Percentiles rank a stretch among this genome's conserved stretches.
Conservation (phyloP, 176 grass and related monocot genomes). For the Carex myosuroides region DNA sequence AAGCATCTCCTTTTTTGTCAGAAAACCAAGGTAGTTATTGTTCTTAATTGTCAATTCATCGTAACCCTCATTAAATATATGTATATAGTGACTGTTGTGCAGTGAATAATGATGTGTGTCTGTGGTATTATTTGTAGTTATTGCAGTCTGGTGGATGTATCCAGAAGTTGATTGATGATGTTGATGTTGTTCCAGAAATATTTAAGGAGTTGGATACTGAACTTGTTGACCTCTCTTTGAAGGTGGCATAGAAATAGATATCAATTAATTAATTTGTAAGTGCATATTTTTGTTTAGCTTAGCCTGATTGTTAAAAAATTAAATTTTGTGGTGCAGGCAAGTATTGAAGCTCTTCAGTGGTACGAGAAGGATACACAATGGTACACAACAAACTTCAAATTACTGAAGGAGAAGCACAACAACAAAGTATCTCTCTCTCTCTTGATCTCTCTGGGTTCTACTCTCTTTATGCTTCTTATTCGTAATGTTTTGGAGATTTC, state of each 20-base stretch:
- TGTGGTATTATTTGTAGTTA: too few relatives aligned
- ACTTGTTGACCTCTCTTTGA: background rate
- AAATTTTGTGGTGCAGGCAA: background rate
- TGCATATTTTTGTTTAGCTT: background rate
- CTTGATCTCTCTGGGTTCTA: background rate
- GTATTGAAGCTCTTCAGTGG: background rate
- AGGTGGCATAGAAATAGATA: background rate
- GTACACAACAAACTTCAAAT: background rate
- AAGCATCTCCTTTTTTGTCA: too few relatives aligned
- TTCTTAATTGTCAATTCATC: too few relatives aligned
- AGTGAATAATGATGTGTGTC: too few relatives aligned
- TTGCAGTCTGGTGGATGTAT: background rate
- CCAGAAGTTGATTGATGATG: background rate
- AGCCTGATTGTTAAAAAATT: background rate
- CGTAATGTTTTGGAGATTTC: background rate
- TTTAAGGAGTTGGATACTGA: background rate
- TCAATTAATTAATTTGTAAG: background rate
- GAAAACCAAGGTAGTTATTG: too few relatives aligned
- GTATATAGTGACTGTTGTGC: too few relatives aligned
- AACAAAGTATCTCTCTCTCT: background rate
- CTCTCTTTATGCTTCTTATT: background rate
- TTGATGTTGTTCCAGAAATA: background rate
- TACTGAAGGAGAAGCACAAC: background rate
- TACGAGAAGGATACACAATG: background rate
- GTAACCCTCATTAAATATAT: too few relatives aligned